These are phyloP conservation scores for Schizophyllum commune DNA, from an alignment of 1,284 basidiomycete species.

Conservation along the genomic window DNA sequence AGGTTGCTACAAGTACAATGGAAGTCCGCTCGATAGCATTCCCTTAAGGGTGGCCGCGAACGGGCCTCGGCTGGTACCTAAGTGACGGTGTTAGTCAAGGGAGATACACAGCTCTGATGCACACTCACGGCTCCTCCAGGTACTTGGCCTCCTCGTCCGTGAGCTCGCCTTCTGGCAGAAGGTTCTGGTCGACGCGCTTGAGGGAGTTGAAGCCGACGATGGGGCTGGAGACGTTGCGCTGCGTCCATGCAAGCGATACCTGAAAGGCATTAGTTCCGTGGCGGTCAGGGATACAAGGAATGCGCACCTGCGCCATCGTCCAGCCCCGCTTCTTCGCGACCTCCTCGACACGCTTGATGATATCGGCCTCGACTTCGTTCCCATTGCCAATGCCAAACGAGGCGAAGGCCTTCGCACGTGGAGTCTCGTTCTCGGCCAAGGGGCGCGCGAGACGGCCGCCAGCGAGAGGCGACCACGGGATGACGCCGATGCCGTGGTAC, in stretches of 20 bases:
- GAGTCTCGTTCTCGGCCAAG: not conserved
- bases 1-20: no score
- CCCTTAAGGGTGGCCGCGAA: not conserved
- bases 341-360: conserved; percentile 8
- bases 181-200: conserved; percentile 16
- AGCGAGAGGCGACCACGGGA: conserved; percentile 14
- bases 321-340: conserved; percentile 7
- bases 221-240: conserved; percentile 10
- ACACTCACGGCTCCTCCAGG: conserved; percentile 24
- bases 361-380: conserved; percentile 1
- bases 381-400: not conserved
- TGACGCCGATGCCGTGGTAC: conserved; percentile 15
- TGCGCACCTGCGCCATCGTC: conserved; percentile 6
- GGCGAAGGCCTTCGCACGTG: not conserved
- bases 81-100: no score
- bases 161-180: conserved; percentile 13
- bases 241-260: conserved; percentile 10
- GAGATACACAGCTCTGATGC: no score
- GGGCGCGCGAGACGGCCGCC: conserved; percentile 13
- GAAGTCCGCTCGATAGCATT: no score
- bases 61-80: not conserved
- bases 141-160: conserved; percentile 19
- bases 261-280: not conserved
- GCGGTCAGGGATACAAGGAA: not conserved
- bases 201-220: conserved; percentile 18